Base-by-base conservation (phyloP, 805 yeast species). In the Candida ipomoeae region DNA sequence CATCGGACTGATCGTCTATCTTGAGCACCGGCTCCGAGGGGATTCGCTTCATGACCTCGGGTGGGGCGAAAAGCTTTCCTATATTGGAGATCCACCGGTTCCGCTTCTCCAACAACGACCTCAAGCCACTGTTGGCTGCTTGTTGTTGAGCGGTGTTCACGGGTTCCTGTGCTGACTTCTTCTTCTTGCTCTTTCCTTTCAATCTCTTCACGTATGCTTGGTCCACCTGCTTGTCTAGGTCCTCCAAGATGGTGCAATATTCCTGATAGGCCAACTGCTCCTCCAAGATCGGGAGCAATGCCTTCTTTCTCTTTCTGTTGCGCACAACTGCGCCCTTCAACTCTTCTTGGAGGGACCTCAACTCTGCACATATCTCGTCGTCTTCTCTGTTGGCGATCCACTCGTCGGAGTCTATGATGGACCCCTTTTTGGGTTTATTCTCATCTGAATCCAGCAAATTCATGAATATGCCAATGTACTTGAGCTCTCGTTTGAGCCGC, bases 221-320 rank as follows among this genome's bases (percentile, higher is more conserved):
- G 64, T 94, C 99, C 35, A 94, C 91, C 68, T 94, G 99, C 65
- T 92, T 94, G 66, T 94, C 97, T 57, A 94, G 74, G 63, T 94
- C 98, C 50, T 94, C 98, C 52, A 90, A 68, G 48, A 94, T 91
- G 11, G 92, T 86, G 51, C 84, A 75, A 66, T 89, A 94, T 66
- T 94, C 99, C 65, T 92, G 97, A 83, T 91, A 94, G 26, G 97
- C 96, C 60, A 94, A 75, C 59, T 88, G 96, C 56, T 87, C 94
- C 58, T 90, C 92, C 14, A 94, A 78, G 0, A 85, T 60, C 0
- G 96, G 95, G 23, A 84, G 69, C 35, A 94, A 62, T 38, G 74
- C 70, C 51, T 80, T 75, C 66, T 88, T 88, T 48, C 92, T 74
- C 53, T 78, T 80, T 50, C 83, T 78, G 65, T 94, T 94, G 50